Conservation (phyloP, 495 filamentous ascomycete genomes). For the Neurospora sp. region DNA sequence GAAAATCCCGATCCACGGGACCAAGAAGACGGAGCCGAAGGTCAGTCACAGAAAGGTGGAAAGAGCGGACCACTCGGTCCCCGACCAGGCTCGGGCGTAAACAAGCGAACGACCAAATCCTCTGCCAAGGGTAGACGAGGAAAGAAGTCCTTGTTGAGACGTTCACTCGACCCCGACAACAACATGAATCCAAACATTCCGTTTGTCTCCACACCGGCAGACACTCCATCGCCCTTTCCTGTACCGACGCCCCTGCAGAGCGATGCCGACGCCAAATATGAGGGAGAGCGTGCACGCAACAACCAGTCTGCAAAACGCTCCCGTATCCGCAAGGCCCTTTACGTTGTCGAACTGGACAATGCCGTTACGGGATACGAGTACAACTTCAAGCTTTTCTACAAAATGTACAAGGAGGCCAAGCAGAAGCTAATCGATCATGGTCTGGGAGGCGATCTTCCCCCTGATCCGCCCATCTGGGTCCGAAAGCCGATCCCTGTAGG, state of each 20-base stretch:
- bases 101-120: not conserved
- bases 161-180: not conserved
- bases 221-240: not conserved
- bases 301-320: constrained; percentile 3
- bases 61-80: not conserved
- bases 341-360: constrained; percentile 4
- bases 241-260: not conserved
- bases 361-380: not conserved
- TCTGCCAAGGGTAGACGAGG: not conserved
- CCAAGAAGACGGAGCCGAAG: not conserved
- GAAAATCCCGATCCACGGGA: not conserved
- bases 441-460: not conserved
- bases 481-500: not conserved
- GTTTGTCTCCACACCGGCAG: not conserved
- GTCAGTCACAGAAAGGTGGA: not conserved
- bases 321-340: not conserved
- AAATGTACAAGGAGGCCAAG: not conserved
- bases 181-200: not conserved
- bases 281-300: not conserved
- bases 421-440: not conserved
- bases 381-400: not conserved
- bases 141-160: not conserved
- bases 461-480: not conserved
- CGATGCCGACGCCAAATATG: not conserved
- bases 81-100: not conserved